phyloP scores from a whole-genome alignment of 2,329 filamentous ascomycete species.

The Sporothrix euskadiensis region DNA sequence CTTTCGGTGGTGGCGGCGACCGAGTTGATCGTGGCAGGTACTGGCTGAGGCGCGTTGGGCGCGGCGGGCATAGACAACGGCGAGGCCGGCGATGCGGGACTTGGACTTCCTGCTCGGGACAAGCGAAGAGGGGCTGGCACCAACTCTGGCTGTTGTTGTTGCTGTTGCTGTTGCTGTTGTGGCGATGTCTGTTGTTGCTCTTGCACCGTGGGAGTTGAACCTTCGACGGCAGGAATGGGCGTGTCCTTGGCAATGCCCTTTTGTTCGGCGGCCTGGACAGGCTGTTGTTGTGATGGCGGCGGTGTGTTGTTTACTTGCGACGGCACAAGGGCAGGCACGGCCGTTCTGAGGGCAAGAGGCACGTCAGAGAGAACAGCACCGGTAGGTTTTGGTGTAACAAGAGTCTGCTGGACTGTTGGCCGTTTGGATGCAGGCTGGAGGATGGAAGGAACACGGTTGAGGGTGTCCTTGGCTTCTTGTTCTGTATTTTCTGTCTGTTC shows the following conservation, averaged over 20 bases:
- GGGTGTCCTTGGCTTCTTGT: background rate
- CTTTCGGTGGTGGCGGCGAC: background rate
- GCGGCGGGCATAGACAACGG: background rate
- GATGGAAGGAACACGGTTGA: background rate
- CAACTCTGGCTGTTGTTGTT: slow-evolving; percentile 1
- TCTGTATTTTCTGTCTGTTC: background rate
- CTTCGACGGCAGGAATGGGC: background rate
- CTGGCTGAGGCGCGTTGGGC: background rate
- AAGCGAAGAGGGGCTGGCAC: slow-evolving; percentile 24
- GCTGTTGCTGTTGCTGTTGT: background rate
- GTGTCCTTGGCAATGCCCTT: background rate
- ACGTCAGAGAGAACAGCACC: slow-evolving; percentile 15
- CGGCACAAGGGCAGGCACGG: background rate
- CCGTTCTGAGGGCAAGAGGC: slow-evolving; percentile 15
- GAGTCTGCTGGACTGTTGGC: background rate
- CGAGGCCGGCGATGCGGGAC: background rate
- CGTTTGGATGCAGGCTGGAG: slow-evolving; percentile 13
- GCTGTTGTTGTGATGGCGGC: background rate
- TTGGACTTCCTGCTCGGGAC: slow-evolving; percentile 11
- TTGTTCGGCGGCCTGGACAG: background rate
- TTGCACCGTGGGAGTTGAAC: background rate
- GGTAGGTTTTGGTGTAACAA: background rate
- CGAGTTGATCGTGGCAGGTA: background rate
- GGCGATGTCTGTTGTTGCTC: background rate
- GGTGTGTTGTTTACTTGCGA: background rate